Evolutionary conservation across 768 basidiomycete species (phyloP).

Genomic region (Termitomyces sp.): DNA sequence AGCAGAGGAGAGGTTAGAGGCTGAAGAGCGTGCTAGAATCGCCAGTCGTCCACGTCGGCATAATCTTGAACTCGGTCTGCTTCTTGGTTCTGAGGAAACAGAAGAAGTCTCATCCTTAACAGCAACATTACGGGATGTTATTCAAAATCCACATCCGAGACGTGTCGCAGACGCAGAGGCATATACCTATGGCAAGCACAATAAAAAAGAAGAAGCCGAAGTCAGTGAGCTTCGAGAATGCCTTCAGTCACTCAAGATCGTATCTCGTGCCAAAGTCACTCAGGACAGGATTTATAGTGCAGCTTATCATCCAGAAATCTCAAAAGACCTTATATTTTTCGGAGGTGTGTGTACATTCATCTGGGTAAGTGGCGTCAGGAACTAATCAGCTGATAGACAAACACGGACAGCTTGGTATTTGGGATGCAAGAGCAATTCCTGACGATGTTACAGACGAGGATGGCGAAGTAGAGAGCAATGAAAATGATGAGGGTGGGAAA

Average conservation of each 20-base stretch:
- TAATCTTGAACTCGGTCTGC: constrained; percentile 52
- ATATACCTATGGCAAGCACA: constrained; percentile 43
- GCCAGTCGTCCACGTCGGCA: constrained; percentile 68
- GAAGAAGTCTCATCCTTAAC: constrained; percentile 44
- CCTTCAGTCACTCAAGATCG: constrained; percentile 53
- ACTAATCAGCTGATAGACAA: constrained; percentile 49
- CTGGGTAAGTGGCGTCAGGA: neutral
- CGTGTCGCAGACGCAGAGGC: constrained; percentile 42
- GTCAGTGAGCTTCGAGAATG: constrained; percentile 49
- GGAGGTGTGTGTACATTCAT: constrained; percentile 47
- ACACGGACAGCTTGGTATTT: constrained; percentile 77
- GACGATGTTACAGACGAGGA: constrained; percentile 70
- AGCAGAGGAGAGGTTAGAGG: constrained; percentile 56
- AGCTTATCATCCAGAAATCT: constrained; percentile 73
- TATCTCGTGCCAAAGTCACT: constrained; percentile 78
- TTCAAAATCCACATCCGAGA: constrained; percentile 30
- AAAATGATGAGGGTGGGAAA: constrained; percentile 58
- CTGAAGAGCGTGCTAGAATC: constrained; percentile 54
- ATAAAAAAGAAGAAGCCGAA: constrained; percentile 40
- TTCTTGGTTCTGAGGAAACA: constrained; percentile 47
- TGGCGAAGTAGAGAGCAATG: constrained; percentile 33
- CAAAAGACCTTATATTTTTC: constrained; percentile 83
- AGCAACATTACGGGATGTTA: constrained; percentile 34
- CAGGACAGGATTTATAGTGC: constrained; percentile 71
- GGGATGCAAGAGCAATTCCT: constrained; percentile 72